Conservation (phyloP, 306 rosid genomes). For the Mimosa bimucronata region DNA sequence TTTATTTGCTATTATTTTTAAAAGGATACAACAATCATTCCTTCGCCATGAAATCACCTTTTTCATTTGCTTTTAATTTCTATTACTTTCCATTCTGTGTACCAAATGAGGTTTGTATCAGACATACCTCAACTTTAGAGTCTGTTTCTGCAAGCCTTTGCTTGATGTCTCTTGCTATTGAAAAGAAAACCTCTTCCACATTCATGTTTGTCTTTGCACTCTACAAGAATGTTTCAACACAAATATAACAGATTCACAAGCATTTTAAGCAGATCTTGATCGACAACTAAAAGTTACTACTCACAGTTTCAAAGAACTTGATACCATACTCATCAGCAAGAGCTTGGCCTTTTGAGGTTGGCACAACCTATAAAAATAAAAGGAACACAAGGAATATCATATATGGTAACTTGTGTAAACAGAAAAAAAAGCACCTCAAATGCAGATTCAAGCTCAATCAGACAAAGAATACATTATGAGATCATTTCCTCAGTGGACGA, state of each 20-base stretch:
- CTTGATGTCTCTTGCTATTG: slow-evolving; percentile 80
- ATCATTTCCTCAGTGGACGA: not conserved
- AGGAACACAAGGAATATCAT: slow-evolving; percentile 5
- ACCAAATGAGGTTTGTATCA: not conserved
- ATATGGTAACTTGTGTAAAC: not conserved
- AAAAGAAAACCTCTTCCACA: slow-evolving; percentile 90
- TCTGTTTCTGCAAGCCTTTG: slow-evolving; percentile 83
- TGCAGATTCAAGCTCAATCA: not conserved
- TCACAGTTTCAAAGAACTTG: slow-evolving; percentile 87
- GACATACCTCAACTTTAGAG: slow-evolving; percentile 64
- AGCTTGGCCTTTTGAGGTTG: slow-evolving; percentile 85
- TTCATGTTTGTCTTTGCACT: slow-evolving; percentile 92
- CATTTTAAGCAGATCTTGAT: slow-evolving; percentile 17
- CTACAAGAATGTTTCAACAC: slow-evolving; percentile 47
- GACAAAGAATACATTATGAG: not conserved
- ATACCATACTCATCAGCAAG: slow-evolving; percentile 93
- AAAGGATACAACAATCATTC: not conserved
- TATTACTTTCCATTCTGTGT: not conserved
- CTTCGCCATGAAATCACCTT: not conserved
- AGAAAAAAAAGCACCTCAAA: not conserved
- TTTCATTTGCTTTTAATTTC: not conserved
- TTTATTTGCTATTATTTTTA: not conserved
- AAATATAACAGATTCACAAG: slow-evolving; percentile 28
- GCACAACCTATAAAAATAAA: slow-evolving; percentile 64
- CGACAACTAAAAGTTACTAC: slow-evolving; percentile 39